phyloP scores from a whole-genome alignment of 2,329 filamentous ascomycete species.

The Arthroderma uncinatum region DNA sequence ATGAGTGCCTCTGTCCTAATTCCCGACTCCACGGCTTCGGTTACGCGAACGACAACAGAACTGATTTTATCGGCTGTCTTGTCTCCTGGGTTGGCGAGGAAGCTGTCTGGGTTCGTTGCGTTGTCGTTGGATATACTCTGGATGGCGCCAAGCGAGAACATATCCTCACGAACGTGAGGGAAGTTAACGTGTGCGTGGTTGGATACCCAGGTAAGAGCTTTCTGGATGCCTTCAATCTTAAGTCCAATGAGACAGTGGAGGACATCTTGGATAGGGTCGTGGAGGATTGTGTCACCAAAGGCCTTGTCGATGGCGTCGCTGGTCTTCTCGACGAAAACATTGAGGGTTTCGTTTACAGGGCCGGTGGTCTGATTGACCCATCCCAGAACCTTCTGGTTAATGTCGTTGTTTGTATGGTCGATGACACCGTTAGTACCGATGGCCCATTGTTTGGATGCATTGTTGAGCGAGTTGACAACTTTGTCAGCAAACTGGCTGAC shows the following conservation, averaged over 20 bases:
- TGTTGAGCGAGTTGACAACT: conserved; percentile 60
- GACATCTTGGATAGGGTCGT: conserved; percentile 66
- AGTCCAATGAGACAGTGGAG: conserved; percentile 78
- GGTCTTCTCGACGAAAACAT: conserved; percentile 68
- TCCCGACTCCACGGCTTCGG: conserved; percentile 52
- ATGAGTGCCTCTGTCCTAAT: conserved; percentile 72
- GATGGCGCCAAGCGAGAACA: conserved; percentile 69
- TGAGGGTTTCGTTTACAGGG: conserved; percentile 77
- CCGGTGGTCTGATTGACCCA: conserved; percentile 77
- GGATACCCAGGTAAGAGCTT: conserved; percentile 85
- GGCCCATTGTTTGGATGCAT: conserved; percentile 67
- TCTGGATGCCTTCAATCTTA: conserved; percentile 74
- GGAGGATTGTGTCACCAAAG: conserved; percentile 72
- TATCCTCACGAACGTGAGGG: conserved; percentile 64
- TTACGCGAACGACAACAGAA: conserved; percentile 59
- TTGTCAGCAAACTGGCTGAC: conserved; percentile 70
- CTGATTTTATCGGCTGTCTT: conserved; percentile 72
- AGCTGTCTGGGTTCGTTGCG: conserved; percentile 49
- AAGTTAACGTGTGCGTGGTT: conserved; percentile 76
- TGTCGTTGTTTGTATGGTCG: conserved; percentile 49
- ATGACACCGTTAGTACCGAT: conserved; percentile 64
- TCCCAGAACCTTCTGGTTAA: conserved; percentile 76
- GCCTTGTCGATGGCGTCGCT: conserved; percentile 59
- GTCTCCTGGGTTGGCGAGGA: conserved; percentile 65
- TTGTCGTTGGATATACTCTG: conserved; percentile 40